phyloP scores from a whole-genome alignment of 2,329 filamentous ascomycete species.

The Exophiala alcalophila region DNA sequence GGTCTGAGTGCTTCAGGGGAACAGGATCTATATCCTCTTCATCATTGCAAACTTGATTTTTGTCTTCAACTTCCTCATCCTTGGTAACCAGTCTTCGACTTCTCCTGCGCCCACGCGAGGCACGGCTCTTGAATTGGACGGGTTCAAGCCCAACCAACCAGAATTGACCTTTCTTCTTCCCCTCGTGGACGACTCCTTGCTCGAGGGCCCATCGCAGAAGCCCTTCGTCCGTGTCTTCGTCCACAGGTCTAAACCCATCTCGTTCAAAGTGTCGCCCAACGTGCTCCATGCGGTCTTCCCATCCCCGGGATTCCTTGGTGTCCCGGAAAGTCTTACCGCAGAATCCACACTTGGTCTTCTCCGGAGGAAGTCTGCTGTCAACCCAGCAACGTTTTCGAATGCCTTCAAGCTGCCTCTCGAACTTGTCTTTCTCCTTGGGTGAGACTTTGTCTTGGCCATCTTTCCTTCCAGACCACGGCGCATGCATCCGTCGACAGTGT shows the following conservation, averaged over 20 bases:
- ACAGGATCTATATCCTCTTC: conserved; percentile 2
- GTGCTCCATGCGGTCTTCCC: conserved; percentile 86
- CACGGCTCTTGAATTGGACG: not conserved
- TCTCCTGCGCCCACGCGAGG: conserved; percentile 5
- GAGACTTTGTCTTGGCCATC: conserved; percentile 46
- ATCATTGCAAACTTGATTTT: conserved; percentile 1
- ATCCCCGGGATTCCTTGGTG: conserved; percentile 48
- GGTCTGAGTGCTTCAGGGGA: conserved; percentile 1
- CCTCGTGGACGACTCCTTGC: conserved; percentile 31
- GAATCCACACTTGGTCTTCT: conserved; percentile 57
- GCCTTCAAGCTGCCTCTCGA: conserved; percentile 54
- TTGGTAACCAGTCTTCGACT: conserved; percentile 7
- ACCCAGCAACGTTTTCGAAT: conserved; percentile 60
- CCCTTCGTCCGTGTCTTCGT: conserved; percentile 42
- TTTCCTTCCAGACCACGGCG: conserved; percentile 13
- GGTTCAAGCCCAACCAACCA: conserved; percentile 21
- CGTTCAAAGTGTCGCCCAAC: conserved; percentile 78
- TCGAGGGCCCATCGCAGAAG: conserved; percentile 41
- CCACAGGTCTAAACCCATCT: conserved; percentile 29
- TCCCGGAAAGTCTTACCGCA: conserved; percentile 48
- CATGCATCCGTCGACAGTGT: conserved; percentile 82
- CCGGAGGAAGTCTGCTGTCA: conserved; percentile 61
- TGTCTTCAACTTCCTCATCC: conserved; percentile 14
- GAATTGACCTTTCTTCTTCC: conserved; percentile 20
- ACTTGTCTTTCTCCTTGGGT: conserved; percentile 36